Evolutionary conservation across 441 rosid species (phyloP).

Genomic region (Brassica hybrid): DNA sequence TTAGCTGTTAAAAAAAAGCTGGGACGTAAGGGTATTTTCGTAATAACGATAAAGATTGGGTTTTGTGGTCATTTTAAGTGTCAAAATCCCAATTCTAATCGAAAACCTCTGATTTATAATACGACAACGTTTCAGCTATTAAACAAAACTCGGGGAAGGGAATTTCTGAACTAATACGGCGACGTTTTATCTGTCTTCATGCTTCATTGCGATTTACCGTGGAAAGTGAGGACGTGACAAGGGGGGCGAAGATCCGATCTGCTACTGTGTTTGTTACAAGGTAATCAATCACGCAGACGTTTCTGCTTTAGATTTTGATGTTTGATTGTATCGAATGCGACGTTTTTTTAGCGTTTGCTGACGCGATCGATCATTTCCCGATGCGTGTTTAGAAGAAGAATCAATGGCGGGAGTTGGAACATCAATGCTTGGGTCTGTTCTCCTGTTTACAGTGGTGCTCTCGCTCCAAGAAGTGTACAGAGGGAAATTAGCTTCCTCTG

Average conservation of each 20-base stretch:
- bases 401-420: constrained; percentile 70
- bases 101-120: no score
- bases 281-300: constrained; percentile 26
- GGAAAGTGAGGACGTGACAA: constrained; percentile 9
- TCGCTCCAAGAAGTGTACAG: constrained; percentile 74
- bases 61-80: no score
- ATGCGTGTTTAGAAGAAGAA: constrained; percentile 23
- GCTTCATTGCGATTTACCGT: neutral
- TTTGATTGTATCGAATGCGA: neutral
- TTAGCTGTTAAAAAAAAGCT: neutral
- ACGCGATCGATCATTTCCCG: neutral
- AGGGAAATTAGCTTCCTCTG: constrained; percentile 68
- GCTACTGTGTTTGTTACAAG: constrained; percentile 34
- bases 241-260: constrained; percentile 15
- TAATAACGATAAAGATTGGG: no score
- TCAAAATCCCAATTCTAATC: no score
- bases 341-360: neutral
- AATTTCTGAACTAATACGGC: neutral
- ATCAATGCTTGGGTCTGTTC: constrained; percentile 71
- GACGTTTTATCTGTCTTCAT: neutral
- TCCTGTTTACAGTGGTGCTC: constrained; percentile 61
- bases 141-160: no score
- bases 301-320: neutral
- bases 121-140: constrained; percentile 8
- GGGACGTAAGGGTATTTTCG: neutral